A percentile compares a stretch with the other conserved stretches of the same genome.
These are phyloP conservation scores for Pulveroboletus sp. DNA, from an alignment of 768 basidiomycete genomes.

Conservation along the genomic window DNA sequence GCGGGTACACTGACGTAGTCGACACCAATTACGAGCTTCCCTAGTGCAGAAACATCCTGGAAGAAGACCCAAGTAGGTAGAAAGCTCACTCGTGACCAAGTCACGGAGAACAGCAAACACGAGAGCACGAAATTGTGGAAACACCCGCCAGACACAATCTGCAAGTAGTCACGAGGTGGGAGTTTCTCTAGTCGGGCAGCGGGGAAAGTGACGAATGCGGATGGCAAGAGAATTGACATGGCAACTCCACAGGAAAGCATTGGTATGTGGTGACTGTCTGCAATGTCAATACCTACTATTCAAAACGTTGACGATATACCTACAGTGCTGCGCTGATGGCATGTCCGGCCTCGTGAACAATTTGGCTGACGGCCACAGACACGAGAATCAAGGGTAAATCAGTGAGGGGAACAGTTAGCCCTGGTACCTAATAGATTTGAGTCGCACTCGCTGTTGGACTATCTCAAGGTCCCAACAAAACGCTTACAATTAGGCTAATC, in stretches of 20 bases:
- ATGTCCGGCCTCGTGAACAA: conserved; percentile 81
- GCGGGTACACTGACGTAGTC: conserved; percentile 41
- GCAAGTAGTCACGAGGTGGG: conserved; percentile 43
- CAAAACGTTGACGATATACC: conserved; percentile 22
- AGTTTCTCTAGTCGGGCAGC: conserved; percentile 32
- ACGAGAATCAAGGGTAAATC: conserved; percentile 64
- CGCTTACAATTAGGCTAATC: conserved; percentile 31
- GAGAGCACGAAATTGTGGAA: conserved; percentile 72
- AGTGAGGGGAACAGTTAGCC: conserved; percentile 70
- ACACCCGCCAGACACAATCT: conserved; percentile 68
- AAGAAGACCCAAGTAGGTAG: conserved; percentile 39
- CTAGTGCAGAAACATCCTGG: conserved; percentile 45
- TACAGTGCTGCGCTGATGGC: conserved; percentile 72
- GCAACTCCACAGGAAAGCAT: conserved; percentile 58
- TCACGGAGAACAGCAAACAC: conserved; percentile 38
- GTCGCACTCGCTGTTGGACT: not conserved
- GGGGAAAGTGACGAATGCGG: conserved; percentile 69
- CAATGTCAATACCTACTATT: not conserved
- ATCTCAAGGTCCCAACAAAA: not conserved
- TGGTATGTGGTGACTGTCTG: conserved; percentile 56
- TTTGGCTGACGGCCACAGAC: conserved; percentile 58
- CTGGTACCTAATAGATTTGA: conserved; percentile 58
- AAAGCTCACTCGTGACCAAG: conserved; percentile 30
- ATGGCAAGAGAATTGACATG: conserved; percentile 59
- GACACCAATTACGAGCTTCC: conserved; percentile 52